A percentile compares a stretch with the other conserved stretches of the same genome.
phyloP scores from a whole-genome alignment of 2,329 filamentous ascomycete genomes.

The Raffaelea arxii region DNA sequence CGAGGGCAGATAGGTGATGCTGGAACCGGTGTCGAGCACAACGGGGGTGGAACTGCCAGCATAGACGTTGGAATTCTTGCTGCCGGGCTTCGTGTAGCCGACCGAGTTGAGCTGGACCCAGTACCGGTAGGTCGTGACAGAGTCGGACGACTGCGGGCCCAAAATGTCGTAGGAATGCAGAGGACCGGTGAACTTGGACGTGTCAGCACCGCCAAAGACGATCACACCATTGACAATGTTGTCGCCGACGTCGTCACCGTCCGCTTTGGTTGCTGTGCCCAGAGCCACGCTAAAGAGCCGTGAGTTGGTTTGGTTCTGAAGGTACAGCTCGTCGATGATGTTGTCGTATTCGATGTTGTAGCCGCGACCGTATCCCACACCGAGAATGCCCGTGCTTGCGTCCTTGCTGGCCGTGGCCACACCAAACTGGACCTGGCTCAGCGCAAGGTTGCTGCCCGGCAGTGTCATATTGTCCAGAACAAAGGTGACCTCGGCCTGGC shows the following conservation, averaged over 20 bases:
- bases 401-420: slow-evolving; percentile 38
- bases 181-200: slow-evolving; percentile 31
- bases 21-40: slow-evolving; percentile 58
- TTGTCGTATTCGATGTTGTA: slow-evolving; percentile 29
- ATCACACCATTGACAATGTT: slow-evolving; percentile 17
- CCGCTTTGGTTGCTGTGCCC: slow-evolving; percentile 13
- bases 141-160: slow-evolving; percentile 16
- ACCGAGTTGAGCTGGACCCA: slow-evolving; percentile 31
- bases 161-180: slow-evolving; percentile 20
- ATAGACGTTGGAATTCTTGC: slow-evolving; percentile 12
- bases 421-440: slow-evolving; percentile 47
- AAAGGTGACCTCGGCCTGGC: slow-evolving; percentile 31
- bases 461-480: slow-evolving; percentile 27
- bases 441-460: slow-evolving; percentile 20
- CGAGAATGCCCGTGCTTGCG: slow-evolving; percentile 49
- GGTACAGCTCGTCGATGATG: slow-evolving; percentile 33
- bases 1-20: slow-evolving; percentile 55
- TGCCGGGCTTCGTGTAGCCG: slow-evolving; percentile 21
- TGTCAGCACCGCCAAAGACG: slow-evolving; percentile 37
- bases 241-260: slow-evolving; percentile 8
- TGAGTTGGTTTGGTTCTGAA: slow-evolving; percentile 36
- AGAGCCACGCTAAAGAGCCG: slow-evolving; percentile 24
- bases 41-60: slow-evolving; percentile 29
- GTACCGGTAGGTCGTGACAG: slow-evolving; percentile 20
- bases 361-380: slow-evolving; percentile 53